Conservation (phyloP, 2,329 filamentous ascomycete species). For the Aspergillus proliferans region DNA sequence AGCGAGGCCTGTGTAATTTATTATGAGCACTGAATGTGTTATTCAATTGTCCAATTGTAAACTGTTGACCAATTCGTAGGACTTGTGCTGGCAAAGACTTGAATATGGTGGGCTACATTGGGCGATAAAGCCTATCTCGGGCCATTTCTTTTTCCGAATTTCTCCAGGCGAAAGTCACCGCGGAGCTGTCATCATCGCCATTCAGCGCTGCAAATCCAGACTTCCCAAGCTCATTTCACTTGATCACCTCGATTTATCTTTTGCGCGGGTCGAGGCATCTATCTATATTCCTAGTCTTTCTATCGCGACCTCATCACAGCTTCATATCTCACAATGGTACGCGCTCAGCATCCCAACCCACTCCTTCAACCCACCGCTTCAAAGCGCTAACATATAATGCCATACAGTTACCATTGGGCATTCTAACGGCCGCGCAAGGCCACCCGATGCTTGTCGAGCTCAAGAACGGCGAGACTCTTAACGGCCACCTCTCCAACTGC, state of each 20-base stretch:
- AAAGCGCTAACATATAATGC: too few species aligned
- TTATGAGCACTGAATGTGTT: neutral
- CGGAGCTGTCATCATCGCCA: neutral
- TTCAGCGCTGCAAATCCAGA: neutral
- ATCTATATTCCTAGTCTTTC: too few species aligned
- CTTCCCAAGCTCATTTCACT: neutral
- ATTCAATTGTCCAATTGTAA: neutral
- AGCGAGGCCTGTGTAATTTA: neutral
- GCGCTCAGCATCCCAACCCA: neutral
- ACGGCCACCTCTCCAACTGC: conserved; percentile 91
- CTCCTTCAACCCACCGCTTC: too few species aligned
- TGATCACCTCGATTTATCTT: neutral
- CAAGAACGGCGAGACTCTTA: conserved; percentile 95
- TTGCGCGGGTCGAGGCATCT: neutral
- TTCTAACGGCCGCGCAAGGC: conserved; percentile 92
- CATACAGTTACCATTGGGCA: conserved; percentile 59
- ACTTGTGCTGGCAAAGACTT: too few species aligned
- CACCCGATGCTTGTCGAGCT: conserved; percentile 97
- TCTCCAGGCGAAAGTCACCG: conserved; percentile 5
- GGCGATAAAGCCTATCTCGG: conserved; percentile 9
- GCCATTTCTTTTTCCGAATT: conserved; percentile 18
- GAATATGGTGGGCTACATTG: neutral
- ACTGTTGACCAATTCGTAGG: neutral
- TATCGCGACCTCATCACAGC: neutral
- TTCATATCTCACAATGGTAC: neutral